phyloP scores from a whole-genome alignment of 1,284 basidiomycete genomes.

The Fistulinella cinereoalba region DNA sequence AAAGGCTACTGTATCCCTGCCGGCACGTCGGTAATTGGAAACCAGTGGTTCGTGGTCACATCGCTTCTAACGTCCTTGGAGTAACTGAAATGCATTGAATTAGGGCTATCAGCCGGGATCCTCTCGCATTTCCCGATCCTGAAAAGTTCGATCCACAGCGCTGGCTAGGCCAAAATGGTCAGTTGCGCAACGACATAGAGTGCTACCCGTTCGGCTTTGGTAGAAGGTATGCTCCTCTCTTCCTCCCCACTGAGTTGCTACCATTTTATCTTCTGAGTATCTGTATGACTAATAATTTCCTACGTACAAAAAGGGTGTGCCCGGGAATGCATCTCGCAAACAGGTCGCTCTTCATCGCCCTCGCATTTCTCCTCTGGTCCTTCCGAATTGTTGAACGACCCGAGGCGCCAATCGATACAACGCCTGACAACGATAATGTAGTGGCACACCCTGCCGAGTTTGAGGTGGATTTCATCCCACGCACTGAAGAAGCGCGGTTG shows the following conservation, averaged over 20 bases:
- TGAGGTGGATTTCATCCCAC: constrained; percentile 16
- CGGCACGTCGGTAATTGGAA: constrained; percentile 55
- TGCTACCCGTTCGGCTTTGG: constrained; percentile 60
- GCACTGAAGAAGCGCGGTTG: constrained; percentile 25
- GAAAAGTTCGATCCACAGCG: constrained; percentile 56
- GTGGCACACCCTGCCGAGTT: constrained; percentile 11
- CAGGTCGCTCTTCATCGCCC: constrained; percentile 19
- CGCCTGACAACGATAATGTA: constrained; percentile 9
- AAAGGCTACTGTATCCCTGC: constrained; percentile 55
- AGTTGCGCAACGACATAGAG: constrained; percentile 49
- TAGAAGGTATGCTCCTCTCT: constrained; percentile 38
- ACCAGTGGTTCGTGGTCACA: constrained; percentile 48
- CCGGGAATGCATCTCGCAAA: constrained; percentile 25
- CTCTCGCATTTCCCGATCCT: constrained; percentile 54
- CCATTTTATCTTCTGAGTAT: no score
- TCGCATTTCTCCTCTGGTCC: constrained; percentile 24
- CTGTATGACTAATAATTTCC: neutral
- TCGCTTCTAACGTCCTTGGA: neutral
- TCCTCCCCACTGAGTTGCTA: no score
- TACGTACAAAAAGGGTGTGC: constrained; percentile 15
- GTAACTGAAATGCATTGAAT: neutral
- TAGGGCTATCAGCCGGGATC: constrained; percentile 55
- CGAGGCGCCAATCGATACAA: constrained; percentile 17
- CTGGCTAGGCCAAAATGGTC: constrained; percentile 52
- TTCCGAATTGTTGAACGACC: constrained; percentile 19